These are phyloP conservation scores for Pichia sp. DNA, from an alignment of 1,139 yeast genomes.

Conservation along the genomic window DNA sequence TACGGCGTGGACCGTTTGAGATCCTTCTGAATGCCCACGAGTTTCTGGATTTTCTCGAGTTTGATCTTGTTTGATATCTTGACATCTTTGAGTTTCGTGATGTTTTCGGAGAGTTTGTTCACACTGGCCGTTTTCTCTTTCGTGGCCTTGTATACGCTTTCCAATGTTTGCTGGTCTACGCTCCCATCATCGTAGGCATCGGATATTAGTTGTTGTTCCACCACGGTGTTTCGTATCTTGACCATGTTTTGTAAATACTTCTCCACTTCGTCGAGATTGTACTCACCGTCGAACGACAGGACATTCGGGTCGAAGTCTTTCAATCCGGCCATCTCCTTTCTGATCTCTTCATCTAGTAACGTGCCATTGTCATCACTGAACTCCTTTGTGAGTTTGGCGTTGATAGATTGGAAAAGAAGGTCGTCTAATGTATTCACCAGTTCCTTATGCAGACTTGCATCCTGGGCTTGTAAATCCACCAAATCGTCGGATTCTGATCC, in stretches of 20 bases:
- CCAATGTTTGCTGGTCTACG: not conserved
- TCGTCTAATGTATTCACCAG: constrained; percentile 20
- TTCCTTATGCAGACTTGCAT: constrained; percentile 19
- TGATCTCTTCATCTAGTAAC: constrained; percentile 1
- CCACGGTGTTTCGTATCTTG: constrained; percentile 12
- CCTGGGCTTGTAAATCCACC: constrained; percentile 18
- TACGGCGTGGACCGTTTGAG: not conserved
- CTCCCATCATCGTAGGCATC: not conserved
- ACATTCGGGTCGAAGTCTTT: not conserved
- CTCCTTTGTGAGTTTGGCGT: not conserved
- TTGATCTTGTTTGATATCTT: not conserved
- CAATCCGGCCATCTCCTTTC: constrained; percentile 3
- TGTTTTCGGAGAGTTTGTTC: not conserved
- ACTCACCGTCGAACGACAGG: not conserved
- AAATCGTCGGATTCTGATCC: not conserved
- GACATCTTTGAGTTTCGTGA: not conserved
- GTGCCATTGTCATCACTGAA: not conserved
- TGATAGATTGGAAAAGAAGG: constrained; percentile 14
- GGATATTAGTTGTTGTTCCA: constrained; percentile 6
- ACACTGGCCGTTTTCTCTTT: not conserved
- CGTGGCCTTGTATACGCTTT: not conserved
- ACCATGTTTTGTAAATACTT: constrained; percentile 5
- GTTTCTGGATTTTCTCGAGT: not conserved
- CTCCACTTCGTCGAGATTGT: not conserved
- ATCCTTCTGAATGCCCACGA: not conserved